Evolutionary conservation across 2,329 filamentous ascomycete species (phyloP).

Genomic region (Byssothecium circinans): DNA sequence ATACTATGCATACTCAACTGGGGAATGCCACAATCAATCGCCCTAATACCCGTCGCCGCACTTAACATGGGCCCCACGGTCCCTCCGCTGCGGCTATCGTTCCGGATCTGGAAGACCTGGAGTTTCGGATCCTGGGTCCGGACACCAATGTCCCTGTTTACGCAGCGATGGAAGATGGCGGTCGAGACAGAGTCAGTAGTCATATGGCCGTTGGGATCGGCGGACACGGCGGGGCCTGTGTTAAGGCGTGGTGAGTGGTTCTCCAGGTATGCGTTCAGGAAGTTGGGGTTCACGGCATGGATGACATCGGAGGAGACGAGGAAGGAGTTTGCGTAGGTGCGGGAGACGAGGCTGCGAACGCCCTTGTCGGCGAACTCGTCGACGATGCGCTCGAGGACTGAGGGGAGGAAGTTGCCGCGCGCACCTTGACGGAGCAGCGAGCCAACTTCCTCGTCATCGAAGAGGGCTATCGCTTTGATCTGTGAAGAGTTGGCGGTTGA

Average conservation of each 20-base stretch:
- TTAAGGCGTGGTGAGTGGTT: constrained; percentile 88
- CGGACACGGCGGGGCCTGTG: constrained; percentile 76
- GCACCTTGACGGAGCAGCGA: constrained; percentile 89
- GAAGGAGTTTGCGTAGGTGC: constrained; percentile 90
- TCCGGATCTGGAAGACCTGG: constrained; percentile 93
- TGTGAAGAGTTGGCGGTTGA: constrained; percentile 61
- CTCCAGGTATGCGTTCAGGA: constrained; percentile 77
- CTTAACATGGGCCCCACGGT: constrained; percentile 94
- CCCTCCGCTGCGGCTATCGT: constrained; percentile 84
- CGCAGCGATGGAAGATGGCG: constrained; percentile 76
- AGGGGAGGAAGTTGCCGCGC: constrained; percentile 81
- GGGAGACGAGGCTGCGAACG: constrained; percentile 64
- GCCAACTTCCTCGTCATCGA: constrained; percentile 96
- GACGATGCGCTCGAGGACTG: constrained; percentile 77
- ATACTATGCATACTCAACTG: constrained; percentile 95
- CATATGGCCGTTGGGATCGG: constrained; percentile 92
- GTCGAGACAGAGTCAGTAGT: constrained; percentile 88
- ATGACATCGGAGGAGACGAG: constrained; percentile 90
- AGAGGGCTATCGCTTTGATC: constrained; percentile 89
- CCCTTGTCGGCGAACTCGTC: constrained; percentile 61
- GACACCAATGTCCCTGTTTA: constrained; percentile 59
- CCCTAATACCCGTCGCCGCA: constrained; percentile 75
- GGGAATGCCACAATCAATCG: constrained; percentile 85
- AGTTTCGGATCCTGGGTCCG: constrained; percentile 57
- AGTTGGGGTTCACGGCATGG: constrained; percentile 94